phyloP scores from a whole-genome alignment of 495 filamentous ascomycete species.

The Penicillium taxi region DNA sequence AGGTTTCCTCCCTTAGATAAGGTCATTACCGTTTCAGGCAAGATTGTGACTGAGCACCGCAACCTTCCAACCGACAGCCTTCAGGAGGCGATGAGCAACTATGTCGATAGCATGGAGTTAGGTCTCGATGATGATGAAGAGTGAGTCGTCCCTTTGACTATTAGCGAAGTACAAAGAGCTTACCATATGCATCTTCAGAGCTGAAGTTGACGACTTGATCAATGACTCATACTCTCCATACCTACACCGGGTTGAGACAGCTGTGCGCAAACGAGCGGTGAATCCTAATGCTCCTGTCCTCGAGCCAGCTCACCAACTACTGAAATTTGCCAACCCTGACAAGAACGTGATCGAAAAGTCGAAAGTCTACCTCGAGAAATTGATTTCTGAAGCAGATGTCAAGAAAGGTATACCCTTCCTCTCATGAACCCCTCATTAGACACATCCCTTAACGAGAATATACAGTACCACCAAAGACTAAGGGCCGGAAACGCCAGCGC shows the following conservation, averaged over 20 bases:
- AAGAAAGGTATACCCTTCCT: constrained; percentile 60
- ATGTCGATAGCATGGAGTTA: constrained; percentile 91
- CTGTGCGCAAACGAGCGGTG: constrained; percentile 71
- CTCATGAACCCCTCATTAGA: not conserved
- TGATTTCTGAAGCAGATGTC: constrained; percentile 65
- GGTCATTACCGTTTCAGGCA: constrained; percentile 85
- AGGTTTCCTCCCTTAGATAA: constrained; percentile 85
- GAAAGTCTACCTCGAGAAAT: constrained; percentile 46
- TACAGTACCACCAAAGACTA: constrained; percentile 74
- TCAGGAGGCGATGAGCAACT: constrained; percentile 73
- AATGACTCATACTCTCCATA: constrained; percentile 87
- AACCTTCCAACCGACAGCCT: constrained; percentile 74
- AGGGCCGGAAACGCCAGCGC: constrained; percentile 60
- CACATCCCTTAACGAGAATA: not conserved
- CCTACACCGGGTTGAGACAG: constrained; percentile 83
- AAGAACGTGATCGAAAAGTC: constrained; percentile 52
- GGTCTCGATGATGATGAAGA: constrained; percentile 62
- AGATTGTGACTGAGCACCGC: constrained; percentile 71
- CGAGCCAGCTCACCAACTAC: constrained; percentile 57
- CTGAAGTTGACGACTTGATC: constrained; percentile 64
- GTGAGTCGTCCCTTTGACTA: constrained; percentile 30
- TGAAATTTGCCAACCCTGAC: constrained; percentile 68
- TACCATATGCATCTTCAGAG: constrained; percentile 39
- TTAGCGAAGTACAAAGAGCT: not conserved
- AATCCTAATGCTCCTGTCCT: constrained; percentile 62